Evolutionary conservation across 805 yeast species (phyloP).

Genomic region (Nakazawaea laoshanensis): DNA sequence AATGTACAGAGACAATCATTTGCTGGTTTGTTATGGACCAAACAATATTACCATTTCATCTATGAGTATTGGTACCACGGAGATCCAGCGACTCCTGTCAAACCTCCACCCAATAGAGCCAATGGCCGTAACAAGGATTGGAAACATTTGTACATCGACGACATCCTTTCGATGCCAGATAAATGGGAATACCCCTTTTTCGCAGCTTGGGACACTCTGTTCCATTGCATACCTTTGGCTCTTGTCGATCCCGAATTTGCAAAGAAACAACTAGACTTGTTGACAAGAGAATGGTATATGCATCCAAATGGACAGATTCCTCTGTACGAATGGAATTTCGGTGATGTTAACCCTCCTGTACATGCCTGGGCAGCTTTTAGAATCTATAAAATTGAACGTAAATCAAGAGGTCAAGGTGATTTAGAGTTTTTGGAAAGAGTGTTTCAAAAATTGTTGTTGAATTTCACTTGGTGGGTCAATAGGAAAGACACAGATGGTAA

Average conservation of each 20-base stretch:
- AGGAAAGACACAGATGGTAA: conserved; percentile 81
- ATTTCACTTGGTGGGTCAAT: conserved; percentile 98
- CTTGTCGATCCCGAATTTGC: conserved; percentile 93
- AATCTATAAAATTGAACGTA: conserved; percentile 79
- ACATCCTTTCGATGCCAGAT: conserved; percentile 83
- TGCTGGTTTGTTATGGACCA: conserved; percentile 90
- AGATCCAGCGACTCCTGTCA: conserved; percentile 64
- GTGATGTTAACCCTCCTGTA: conserved; percentile 95
- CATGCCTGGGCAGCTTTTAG: conserved; percentile 94
- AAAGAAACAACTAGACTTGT: conserved; percentile 74
- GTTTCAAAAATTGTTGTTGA: conserved; percentile 80
- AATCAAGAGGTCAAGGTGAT: conserved; percentile 76
- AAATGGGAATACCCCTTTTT: conserved; percentile 96
- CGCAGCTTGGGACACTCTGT: conserved; percentile 96
- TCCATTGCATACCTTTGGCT: conserved; percentile 88
- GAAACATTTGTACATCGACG: conserved; percentile 84
- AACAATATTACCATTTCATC: conserved; percentile 82
- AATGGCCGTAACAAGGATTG: conserved; percentile 84
- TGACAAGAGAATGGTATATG: conserved; percentile 95
- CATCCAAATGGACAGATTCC: conserved; percentile 98
- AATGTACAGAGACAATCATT: conserved; percentile 88
- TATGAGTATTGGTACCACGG: conserved; percentile 85
- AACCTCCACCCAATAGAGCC: conserved; percentile 77
- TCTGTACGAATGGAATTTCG: conserved; percentile 93
- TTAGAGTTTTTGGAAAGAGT: conserved; percentile 81